Evolutionary conservation across 768 basidiomycete genomes (phyloP), one percentile per base, ranked within the genome.

Genomic region (Hygrocybe punicea): DNA sequence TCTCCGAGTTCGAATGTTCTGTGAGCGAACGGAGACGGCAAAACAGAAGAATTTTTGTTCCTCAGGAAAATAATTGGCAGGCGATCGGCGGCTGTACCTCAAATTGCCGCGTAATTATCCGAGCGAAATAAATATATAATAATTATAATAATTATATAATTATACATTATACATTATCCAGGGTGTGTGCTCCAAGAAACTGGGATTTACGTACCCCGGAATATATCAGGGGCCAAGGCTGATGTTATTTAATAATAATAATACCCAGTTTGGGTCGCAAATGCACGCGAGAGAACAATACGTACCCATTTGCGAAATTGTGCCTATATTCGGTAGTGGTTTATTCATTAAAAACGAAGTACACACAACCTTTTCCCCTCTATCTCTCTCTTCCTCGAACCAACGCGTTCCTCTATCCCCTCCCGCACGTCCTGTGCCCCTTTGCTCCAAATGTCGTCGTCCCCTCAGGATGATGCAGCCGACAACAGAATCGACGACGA

Each of bases 301-400:
- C 78, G 79, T 52, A 58, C 47, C 40, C 21, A 58, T 19, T 73
- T 77, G 77, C 74, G 74, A 68, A 74, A 69, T 73, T 73, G 78
- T 79, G 40, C 80, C 84, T 84, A 84, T 76, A 84, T 84, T 80
- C 82, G 84, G 84, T 77, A 81, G 80, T 75, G 78, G 76, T 78
- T 81, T 80, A 80, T 81, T 84, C 81, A 83, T 84, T 87, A 89
- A 89, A 54, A 88, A 84, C 83, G 81, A 29, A 81, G 81, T 73
- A 74, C 76, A 73, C 39, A 46, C 50, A 47, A 58, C 68, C 67
- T 69, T 72, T 72, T 71, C 59, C 72, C 63, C 69, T 75, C 73
- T 73, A 74, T 71, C 75, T 74, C 68, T 66, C 71, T 75, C 69
- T 67, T 64, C 68, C 72, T 73, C 63, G 61, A 67, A 71, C 64